Base-by-base conservation (phyloP, 1,284 basidiomycete genomes). In the Boletus mariae region DNA sequence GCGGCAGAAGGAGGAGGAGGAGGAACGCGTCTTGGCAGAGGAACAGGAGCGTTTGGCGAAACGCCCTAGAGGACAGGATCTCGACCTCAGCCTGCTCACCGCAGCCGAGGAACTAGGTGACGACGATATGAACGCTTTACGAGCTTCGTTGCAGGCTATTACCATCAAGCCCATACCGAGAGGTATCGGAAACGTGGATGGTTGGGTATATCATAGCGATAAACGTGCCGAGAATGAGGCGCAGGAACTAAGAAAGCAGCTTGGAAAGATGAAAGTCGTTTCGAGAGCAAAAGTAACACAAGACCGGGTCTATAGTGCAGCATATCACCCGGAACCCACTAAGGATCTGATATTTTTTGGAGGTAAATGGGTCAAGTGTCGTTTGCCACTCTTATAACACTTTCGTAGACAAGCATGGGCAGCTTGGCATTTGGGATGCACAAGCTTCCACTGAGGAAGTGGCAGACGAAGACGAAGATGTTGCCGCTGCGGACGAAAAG, bases 341-440 rank as follows among this genome's bases (percentile, higher is more conserved):
- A 91, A 90, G 61, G 89, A 91, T 66, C 67, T 91, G 6, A 77
- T 91, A 17, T 88, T 90, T 65, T 87, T 90, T 64, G 88, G 89
- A 64, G 87, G 86, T 85, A 57, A 54, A 59, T 52, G 7, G 29
- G 17, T 51, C 20, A n/a, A 37, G 0, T 52, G 40, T 47, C n/a
- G 20, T 35, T 44, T 53, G 47, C 29, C 13, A 34, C 25, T 48
- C 31, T 51, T 40, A 15, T 56, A 48, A 59, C 44, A 26, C 25
- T 13, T 45, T 41, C 15, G 17, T 49, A 90, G 89, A 91, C 62
- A 92, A 91, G 61, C 82, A 88, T 58, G 90, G 89, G 0, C 79
- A 84, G 59, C 71, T 91, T 29, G 89, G 88, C 6, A 85, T 92
- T 43, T 92, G 90, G 90, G 88, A 92, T 69, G 84, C 89, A 15